Base-by-base conservation (phyloP, 768 basidiomycete species). In the Phaeolepiota aurea region DNA sequence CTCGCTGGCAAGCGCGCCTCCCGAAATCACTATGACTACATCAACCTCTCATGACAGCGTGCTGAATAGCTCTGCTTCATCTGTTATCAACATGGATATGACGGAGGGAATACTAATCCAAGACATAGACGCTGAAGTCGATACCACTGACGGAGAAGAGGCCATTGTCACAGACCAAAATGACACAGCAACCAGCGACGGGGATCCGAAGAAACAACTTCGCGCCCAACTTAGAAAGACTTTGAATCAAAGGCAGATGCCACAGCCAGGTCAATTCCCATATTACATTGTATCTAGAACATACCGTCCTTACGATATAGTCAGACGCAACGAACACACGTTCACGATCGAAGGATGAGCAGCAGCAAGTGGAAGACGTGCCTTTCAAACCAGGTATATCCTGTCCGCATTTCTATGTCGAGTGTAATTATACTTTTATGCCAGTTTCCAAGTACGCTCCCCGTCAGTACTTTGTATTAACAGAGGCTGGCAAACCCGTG, bases 401-500 rank as follows among this genome's bases (percentile, higher is more conserved):
- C 9, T 14, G 20, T 33, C 15, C 16, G 20, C 18, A 15, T 38
- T 21, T 4, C 31, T 38, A n/a, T 31, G 7, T 22, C 30, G 44
- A 42, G 33, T 49, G 21, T 31, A 41, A 28, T 25, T 34, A 52
- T 47, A 49, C 39, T 34, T 37, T 22, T 46, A 39, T 10, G 9
- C 44, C 38, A 72, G 71, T 53, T 25, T 53, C 63, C 39, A 55
- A 56, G 37, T 74, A 68, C 52, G 64, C 69, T 38, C 76, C 74
- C 16, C 72, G 92, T 39, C 78, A 89, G 54, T 99, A 97, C 58
- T 96, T 87, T 54, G 76, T 97, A 12, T 71, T 98, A 14, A 97
- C 93, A 0, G 81, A 93, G 46, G 96, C 96, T 20, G 96, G 96
- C 20, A 98, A 99, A 60, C 93, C 93, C n/a, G 92, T 99, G 9